Conservation (phyloP, 2,329 filamentous ascomycete species). For the Gliomastix tumulicola region DNA sequence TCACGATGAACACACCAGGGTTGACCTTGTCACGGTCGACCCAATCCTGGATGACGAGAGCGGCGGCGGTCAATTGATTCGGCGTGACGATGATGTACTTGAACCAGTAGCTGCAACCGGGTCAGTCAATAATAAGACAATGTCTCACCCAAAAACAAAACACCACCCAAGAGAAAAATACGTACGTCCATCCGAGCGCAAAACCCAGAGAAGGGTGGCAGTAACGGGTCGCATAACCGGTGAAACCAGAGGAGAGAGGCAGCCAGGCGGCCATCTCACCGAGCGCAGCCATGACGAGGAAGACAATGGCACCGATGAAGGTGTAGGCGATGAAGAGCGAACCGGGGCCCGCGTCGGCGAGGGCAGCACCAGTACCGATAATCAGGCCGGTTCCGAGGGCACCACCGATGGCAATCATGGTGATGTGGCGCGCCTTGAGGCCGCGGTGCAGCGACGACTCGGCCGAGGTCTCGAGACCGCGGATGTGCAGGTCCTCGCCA, state of each 20-base stretch:
- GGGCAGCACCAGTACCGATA: slow-evolving; percentile 56
- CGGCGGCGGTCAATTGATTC: slow-evolving; percentile 76
- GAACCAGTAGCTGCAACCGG: slow-evolving; percentile 47
- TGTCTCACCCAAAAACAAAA: background rate
- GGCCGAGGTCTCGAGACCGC: slow-evolving; percentile 40
- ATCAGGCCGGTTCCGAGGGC: slow-evolving; percentile 70
- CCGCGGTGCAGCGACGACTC: slow-evolving; percentile 43
- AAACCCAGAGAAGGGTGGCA: slow-evolving; percentile 77
- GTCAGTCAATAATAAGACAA: no score
- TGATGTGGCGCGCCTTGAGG: slow-evolving; percentile 47
- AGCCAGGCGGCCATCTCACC: slow-evolving; percentile 84
- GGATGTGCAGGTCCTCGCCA: slow-evolving; percentile 27
- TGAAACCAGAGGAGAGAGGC: slow-evolving; percentile 71
- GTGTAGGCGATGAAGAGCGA: slow-evolving; percentile 67
- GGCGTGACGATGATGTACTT: slow-evolving; percentile 84
- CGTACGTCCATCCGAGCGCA: slow-evolving; percentile 64
- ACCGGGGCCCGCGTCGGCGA: slow-evolving; percentile 50
- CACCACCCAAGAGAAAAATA: slow-evolving; percentile 8
- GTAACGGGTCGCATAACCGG: slow-evolving; percentile 73
- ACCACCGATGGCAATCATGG: slow-evolving; percentile 64
- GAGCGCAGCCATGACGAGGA: slow-evolving; percentile 72
- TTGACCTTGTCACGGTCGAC: slow-evolving; percentile 58
- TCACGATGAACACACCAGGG: slow-evolving; percentile 74
- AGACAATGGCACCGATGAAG: slow-evolving; percentile 65
- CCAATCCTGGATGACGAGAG: slow-evolving; percentile 77